phyloP scores from a whole-genome alignment of 768 basidiomycete genomes.

The Paxillus rubicundulus region DNA sequence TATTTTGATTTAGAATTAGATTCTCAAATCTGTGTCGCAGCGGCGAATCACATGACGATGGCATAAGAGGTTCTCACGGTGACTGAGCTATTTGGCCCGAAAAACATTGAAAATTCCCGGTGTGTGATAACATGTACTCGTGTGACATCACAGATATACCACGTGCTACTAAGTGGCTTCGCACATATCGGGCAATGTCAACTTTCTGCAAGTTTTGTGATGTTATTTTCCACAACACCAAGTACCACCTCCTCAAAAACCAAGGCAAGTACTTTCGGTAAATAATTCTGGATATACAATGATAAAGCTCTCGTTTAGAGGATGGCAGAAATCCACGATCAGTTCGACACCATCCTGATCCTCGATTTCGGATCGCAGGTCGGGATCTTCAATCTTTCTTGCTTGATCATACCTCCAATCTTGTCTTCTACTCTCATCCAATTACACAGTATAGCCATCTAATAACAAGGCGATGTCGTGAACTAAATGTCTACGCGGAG shows the following conservation, averaged over 20 bases:
- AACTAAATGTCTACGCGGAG: slow-evolving; percentile 96
- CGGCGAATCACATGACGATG: too few relatives aligned
- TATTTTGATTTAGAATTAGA: too few relatives aligned
- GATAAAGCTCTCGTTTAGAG: too few relatives aligned
- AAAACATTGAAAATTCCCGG: too few relatives aligned
- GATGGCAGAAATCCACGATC: slow-evolving; percentile 90
- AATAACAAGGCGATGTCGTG: slow-evolving; percentile 96
- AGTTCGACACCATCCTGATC: slow-evolving; percentile 95
- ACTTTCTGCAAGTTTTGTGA: too few relatives aligned
- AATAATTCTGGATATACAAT: background rate
- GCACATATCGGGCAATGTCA: too few relatives aligned
- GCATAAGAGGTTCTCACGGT: too few relatives aligned
- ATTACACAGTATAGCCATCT: slow-evolving; percentile 87
- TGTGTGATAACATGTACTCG: too few relatives aligned
- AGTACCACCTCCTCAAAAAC: background rate
- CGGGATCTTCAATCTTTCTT: slow-evolving; percentile 17
- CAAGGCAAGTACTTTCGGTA: background rate
- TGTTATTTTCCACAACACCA: background rate
- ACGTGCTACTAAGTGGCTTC: too few relatives aligned
- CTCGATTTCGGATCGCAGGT: slow-evolving; percentile 98
- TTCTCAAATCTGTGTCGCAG: too few relatives aligned
- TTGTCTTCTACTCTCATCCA: background rate
- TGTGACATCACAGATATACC: too few relatives aligned
- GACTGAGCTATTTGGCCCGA: too few relatives aligned
- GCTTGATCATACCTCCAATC: slow-evolving; percentile 9